phyloP scores from a whole-genome alignment of 768 basidiomycete genomes.

The Pleurotus ostreatus region DNA sequence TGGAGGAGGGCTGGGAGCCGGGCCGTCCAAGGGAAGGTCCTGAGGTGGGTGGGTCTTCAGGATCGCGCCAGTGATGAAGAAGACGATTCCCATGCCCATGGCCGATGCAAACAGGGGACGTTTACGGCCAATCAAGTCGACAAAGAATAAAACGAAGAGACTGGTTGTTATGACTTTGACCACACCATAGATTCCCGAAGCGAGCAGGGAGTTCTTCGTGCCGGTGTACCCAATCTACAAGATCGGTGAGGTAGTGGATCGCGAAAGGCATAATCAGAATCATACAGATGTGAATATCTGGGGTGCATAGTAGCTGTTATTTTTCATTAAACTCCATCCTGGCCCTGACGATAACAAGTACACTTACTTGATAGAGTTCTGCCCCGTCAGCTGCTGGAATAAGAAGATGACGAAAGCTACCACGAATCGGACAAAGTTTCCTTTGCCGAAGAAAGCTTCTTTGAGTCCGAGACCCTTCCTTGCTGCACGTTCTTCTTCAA shows the following conservation, averaged over 20 bases:
- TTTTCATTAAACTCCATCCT: not conserved
- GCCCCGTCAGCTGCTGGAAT: conserved; percentile 80
- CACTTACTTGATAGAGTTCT: conserved; percentile 64
- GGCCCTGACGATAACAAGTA: not conserved
- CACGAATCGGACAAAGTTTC: conserved; percentile 78
- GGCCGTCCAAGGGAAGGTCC: conserved; percentile 17
- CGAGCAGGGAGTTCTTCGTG: conserved; percentile 56
- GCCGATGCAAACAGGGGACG: conserved; percentile 68
- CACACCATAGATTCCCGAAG: conserved; percentile 66
- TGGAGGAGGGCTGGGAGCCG: conserved; percentile 35
- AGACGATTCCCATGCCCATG: conserved; percentile 72
- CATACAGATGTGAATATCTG: conserved; percentile 65
- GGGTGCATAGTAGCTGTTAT: conserved; percentile 61
- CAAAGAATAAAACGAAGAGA: conserved; percentile 62
- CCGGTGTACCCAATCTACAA: conserved; percentile 62
- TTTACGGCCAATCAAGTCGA: conserved; percentile 66
- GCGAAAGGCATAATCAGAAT: conserved; percentile 5
- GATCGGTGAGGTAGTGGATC: conserved; percentile 3
- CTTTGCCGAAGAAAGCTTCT: conserved; percentile 76
- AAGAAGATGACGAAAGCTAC: conserved; percentile 80
- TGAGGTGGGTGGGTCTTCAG: conserved; percentile 73
- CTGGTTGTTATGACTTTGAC: conserved; percentile 65
- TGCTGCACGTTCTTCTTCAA: conserved; percentile 66
- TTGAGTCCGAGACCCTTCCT: conserved; percentile 57
- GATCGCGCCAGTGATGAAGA: conserved; percentile 82